phyloP scores from a whole-genome alignment of 148 eudicot species.

The Rhododendron ferrugineum region DNA sequence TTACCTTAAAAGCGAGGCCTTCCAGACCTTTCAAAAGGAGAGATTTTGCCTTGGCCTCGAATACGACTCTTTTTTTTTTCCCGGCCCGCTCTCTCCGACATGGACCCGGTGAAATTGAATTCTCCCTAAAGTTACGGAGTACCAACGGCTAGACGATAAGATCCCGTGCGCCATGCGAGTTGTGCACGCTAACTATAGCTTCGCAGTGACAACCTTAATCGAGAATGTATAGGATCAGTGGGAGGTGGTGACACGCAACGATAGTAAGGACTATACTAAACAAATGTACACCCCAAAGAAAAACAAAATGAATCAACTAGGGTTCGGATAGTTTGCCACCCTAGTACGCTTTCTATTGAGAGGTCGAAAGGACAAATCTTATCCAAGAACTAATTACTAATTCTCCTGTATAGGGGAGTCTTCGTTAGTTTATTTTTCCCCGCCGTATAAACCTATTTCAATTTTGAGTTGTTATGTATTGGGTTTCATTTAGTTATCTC shows the following conservation, averaged over 20 bases:
- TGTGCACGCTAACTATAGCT: not conserved
- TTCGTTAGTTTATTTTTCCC: not conserved
- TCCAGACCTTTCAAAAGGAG: too few species aligned
- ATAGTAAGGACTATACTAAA: too few species aligned
- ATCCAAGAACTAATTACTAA: not conserved
- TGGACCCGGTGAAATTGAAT: not conserved
- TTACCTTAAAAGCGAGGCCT: too few species aligned
- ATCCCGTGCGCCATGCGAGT: not conserved
- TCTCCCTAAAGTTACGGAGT: not conserved
- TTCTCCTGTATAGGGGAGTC: not conserved
- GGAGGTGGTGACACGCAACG: too few species aligned
- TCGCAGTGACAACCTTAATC: too few species aligned
- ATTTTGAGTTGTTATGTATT: not conserved
- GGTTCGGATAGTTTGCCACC: not conserved
- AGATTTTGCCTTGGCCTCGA: too few species aligned
- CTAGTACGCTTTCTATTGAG: not conserved
- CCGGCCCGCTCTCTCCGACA: too few species aligned
- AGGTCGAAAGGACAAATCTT: not conserved
- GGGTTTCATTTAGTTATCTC: not conserved
- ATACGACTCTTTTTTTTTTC: too few species aligned
- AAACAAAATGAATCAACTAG: too few species aligned
- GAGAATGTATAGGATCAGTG: too few species aligned
- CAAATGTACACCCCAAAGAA: too few species aligned
- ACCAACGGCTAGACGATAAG: not conserved
- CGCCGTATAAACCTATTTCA: too few species aligned